Base-by-base conservation (phyloP, 768 basidiomycete genomes). In the Hysterangium stoloniferum region DNA sequence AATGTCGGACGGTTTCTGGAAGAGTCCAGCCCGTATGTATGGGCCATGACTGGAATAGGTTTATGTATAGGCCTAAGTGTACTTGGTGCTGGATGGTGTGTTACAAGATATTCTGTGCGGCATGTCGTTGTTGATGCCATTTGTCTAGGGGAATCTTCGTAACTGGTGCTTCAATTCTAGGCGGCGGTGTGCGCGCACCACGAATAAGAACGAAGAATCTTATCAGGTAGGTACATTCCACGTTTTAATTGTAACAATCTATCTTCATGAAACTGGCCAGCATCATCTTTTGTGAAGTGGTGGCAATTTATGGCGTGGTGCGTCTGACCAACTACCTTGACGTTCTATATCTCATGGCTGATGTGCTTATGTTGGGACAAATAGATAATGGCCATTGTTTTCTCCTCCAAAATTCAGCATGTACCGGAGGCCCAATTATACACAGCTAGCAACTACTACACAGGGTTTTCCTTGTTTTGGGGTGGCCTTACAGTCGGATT, bases 231-330 rank as follows among this genome's bases (percentile, higher is more conserved):
- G 76, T 37, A 46, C 27, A 25, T 31, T 41, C 12, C 19, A 20
- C 19, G 12, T 20, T n/a, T n/a, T 36, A 6, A 45, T 28, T 6
- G 20, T 36, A 6, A 43, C 5, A 9, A n/a, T n/a, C 54, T 56
- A n/a, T 52, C 33, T n/a, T n/a, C 1, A 38, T 32, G 8, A 32
- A 22, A 17, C 17, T 24, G 13, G 1, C 9, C 61, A 97, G 95
- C 58, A 92, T 98, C 72, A 97, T 99, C 62, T 97, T 98, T 75
- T 97, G 95, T 67, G 95, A 98, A 72, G 96, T 97, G 62, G 94
- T 99, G 25, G 96, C 95, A 52, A 98, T 99, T 62, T 98, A 98
- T 70, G 96, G 88, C 52, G 89, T 91, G 46, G 90, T 93, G 68
- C 53, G 86, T 75, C 15, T 48, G 11, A 22, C 12, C 12, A 36